Conservation (phyloP, 1,284 basidiomycete species). For the Boletus mariae region DNA sequence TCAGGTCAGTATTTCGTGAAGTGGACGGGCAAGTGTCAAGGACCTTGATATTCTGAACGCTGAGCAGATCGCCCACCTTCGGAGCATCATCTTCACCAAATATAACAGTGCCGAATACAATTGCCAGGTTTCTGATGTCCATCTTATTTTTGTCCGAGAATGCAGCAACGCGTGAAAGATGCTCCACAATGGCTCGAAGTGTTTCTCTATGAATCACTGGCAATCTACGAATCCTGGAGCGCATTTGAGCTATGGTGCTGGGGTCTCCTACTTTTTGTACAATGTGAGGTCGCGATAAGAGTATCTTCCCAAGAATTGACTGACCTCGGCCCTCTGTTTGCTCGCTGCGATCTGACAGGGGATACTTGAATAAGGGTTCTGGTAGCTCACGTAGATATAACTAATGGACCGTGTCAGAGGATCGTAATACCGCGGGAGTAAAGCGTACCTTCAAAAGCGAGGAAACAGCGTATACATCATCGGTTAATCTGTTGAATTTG, state of each 20-base stretch:
- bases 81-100: conserved; percentile 88
- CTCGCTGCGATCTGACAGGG: conserved; percentile 80
- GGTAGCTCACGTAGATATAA: conserved; percentile 89
- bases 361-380: conserved; percentile 87
- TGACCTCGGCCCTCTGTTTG: conserved; percentile 75
- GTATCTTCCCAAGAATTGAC: conserved; percentile 8
- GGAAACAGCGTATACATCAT: conserved; percentile 88
- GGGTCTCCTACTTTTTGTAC: conserved; percentile 54
- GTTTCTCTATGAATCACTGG: conserved; percentile 89
- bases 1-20: conserved; percentile 2
- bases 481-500: conserved; percentile 67
- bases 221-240: conserved; percentile 79
- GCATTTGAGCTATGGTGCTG: conserved; percentile 70
- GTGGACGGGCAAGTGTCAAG: not conserved
- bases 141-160: conserved; percentile 85
- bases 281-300: conserved; percentile 7
- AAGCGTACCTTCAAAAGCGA: conserved; percentile 81
- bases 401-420: conserved; percentile 36
- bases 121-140: conserved; percentile 87
- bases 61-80: conserved; percentile 69
- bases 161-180: conserved; percentile 76
- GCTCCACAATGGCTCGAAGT: conserved; percentile 83
- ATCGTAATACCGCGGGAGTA: not conserved
- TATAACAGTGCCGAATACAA: conserved; percentile 81
- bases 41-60: conserved; percentile 71